Evolutionary conservation across 768 basidiomycete species (phyloP).

Genomic region (Lactifluus echinatus): DNA sequence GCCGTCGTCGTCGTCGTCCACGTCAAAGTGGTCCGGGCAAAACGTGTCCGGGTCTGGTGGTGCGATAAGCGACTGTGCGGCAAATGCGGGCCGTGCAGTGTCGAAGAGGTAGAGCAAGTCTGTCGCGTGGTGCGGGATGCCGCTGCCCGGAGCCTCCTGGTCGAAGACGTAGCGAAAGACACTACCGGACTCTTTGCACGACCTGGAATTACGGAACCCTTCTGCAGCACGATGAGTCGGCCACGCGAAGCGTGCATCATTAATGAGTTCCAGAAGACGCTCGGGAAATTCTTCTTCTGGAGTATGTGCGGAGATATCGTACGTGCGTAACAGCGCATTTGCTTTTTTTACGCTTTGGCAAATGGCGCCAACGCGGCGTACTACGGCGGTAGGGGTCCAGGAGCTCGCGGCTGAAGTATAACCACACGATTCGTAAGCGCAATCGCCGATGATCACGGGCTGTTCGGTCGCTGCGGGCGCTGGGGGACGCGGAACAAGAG

Average conservation of each 20-base stretch:
- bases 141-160: constrained; percentile 62
- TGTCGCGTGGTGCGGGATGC: constrained; percentile 58
- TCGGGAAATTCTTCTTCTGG: constrained; percentile 60
- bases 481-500: constrained; percentile 11
- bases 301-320: constrained; percentile 58
- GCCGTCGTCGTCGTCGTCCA: constrained; percentile 26
- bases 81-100: constrained; percentile 45
- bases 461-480: constrained; percentile 34
- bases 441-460: constrained; percentile 71
- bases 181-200: constrained; percentile 29
- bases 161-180: constrained; percentile 81
- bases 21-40: constrained; percentile 24
- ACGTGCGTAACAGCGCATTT: constrained; percentile 52
- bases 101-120: constrained; percentile 77
- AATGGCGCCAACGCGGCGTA: constrained; percentile 62
- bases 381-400: constrained; percentile 55
- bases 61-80: constrained; percentile 15
- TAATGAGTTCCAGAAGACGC: constrained; percentile 62
- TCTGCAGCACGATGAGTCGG: constrained; percentile 58
- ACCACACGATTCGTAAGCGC: constrained; percentile 51
- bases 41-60: constrained; percentile 28
- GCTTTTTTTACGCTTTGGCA: constrained; percentile 62
- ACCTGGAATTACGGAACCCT: neutral
- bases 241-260: constrained; percentile 70
- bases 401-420: constrained; percentile 52